Percentiles rank a stretch among this genome's conserved stretches.
phyloP scores from a whole-genome alignment of 2,329 filamentous ascomycete species.

The Daldinia sp. region DNA sequence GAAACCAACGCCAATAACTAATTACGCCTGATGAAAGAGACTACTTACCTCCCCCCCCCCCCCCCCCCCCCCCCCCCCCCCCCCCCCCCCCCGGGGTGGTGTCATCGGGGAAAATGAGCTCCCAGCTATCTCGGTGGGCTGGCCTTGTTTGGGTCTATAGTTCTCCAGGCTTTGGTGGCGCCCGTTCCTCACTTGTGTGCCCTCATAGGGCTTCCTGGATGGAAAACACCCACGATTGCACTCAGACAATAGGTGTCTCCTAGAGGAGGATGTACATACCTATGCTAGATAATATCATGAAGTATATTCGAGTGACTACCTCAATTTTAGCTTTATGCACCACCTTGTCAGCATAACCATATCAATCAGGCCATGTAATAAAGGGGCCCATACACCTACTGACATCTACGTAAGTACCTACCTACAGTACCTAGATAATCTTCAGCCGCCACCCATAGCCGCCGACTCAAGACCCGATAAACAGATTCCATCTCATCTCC shows the following conservation, averaged over 20 bases:
- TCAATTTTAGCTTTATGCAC: not conserved
- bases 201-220: not conserved
- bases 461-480: not conserved
- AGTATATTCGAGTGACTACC: not conserved
- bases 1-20: too few relatives aligned
- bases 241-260: too few relatives aligned
- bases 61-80: too few relatives aligned
- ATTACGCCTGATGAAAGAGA: too few relatives aligned
- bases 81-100: too few relatives aligned
- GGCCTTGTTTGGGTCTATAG: not conserved
- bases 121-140: not conserved
- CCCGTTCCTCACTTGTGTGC: not conserved
- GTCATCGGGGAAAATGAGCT: too few relatives aligned
- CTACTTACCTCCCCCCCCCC: too few relatives aligned
- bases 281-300: not conserved
- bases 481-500: not conserved
- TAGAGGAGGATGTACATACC: not conserved
- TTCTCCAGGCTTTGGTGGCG: not conserved
- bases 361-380: not conserved
- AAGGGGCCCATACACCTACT: not conserved
- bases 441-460: not conserved
- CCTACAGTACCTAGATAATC: not conserved
- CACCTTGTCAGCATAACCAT: not conserved
- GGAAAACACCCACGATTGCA: not conserved
- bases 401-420: not conserved